Conservation (phyloP, 352 stramenopile genomes). For the Phytopythium chamaehyphon region DNA sequence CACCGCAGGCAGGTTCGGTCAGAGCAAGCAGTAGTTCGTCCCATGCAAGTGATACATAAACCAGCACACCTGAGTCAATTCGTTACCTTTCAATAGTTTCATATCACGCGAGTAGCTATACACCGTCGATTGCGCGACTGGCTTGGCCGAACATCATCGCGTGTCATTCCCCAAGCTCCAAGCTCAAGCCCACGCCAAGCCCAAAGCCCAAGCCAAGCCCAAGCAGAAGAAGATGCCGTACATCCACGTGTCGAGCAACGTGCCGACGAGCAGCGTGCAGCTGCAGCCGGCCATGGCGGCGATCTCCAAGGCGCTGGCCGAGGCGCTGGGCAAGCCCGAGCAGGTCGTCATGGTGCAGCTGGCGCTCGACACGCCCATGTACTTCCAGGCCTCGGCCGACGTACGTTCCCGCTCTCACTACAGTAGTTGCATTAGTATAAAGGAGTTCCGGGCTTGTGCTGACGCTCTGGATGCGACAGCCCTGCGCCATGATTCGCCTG, state of each 20-base stretch:
- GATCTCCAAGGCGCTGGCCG: slow-evolving; percentile 36
- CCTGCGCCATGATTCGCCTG: slow-evolving; percentile 51
- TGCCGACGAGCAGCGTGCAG: slow-evolving; percentile 24
- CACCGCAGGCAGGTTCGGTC: too few relatives aligned
- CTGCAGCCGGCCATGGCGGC: slow-evolving; percentile 22
- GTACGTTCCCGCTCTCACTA: slow-evolving; percentile 16
- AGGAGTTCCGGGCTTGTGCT: neutral
- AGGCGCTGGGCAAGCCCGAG: slow-evolving; percentile 47
- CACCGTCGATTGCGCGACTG: too few relatives aligned
- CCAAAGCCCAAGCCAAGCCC: neutral
- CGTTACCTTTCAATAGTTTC: too few relatives aligned
- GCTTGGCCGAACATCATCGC: neutral
- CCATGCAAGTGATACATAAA: too few relatives aligned
- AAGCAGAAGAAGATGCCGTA: slow-evolving; percentile 31
- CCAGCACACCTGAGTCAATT: too few relatives aligned
- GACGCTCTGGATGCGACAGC: slow-evolving; percentile 13
- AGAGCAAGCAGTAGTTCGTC: too few relatives aligned
- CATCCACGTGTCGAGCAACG: slow-evolving; percentile 50
- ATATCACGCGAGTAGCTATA: too few relatives aligned
- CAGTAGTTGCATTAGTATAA: neutral
- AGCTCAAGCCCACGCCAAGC: neutral
- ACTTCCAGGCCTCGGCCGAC: slow-evolving; percentile 43
- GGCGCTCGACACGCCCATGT: slow-evolving; percentile 43
- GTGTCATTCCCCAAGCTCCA: neutral
- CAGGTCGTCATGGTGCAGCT: slow-evolving; percentile 55